These are phyloP conservation scores for Leccinum truebloodii DNA, from an alignment of 768 basidiomycete genomes.

Conservation along the genomic window DNA sequence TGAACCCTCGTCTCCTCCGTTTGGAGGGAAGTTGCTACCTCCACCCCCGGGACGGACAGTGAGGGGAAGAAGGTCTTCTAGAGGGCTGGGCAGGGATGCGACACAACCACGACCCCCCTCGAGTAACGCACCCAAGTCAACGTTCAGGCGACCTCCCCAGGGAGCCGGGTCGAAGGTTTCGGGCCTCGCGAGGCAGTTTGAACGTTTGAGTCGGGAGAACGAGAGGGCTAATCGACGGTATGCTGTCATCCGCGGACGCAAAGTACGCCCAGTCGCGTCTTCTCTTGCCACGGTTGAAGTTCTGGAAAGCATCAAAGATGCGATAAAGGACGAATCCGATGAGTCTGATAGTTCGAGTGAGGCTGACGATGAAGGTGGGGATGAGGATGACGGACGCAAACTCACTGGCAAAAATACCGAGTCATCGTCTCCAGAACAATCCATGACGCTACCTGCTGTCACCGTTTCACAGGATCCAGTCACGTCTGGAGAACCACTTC, in stretches of 20 bases:
- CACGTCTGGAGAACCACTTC: slow-evolving; percentile 1
- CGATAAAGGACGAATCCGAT: slow-evolving; percentile 84
- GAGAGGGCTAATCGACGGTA: slow-evolving; percentile 79
- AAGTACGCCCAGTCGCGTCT: slow-evolving; percentile 87
- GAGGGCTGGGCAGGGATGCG: slow-evolving; percentile 39
- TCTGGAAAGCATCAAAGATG: slow-evolving; percentile 87
- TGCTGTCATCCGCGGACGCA: slow-evolving; percentile 81
- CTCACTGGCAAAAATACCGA: slow-evolving; percentile 27
- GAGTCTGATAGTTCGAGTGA: slow-evolving; percentile 65
- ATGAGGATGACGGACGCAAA: slow-evolving; percentile 48
- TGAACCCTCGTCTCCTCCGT: slow-evolving; percentile 37
- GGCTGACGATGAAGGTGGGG: slow-evolving; percentile 69
- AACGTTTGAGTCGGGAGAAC: slow-evolving; percentile 73
- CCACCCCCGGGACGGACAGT: slow-evolving; percentile 35
- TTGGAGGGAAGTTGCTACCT: slow-evolving; percentile 27
- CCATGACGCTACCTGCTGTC: slow-evolving; percentile 29
- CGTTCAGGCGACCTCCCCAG: slow-evolving; percentile 53
- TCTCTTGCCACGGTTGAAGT: slow-evolving; percentile 88
- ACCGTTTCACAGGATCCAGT: slow-evolving; percentile 11
- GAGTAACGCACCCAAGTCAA: slow-evolving; percentile 42
- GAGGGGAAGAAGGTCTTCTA: slow-evolving; percentile 38
- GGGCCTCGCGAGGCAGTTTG: slow-evolving; percentile 88
- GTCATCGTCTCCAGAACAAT: slow-evolving; percentile 37
- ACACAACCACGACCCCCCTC: slow-evolving; percentile 44
- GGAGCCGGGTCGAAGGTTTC: slow-evolving; percentile 71